A percentile compares a stretch with the other conserved stretches of the same genome.
Conservation (phyloP, 495 filamentous ascomycete genomes). For the Neurospora hispaniola region DNA sequence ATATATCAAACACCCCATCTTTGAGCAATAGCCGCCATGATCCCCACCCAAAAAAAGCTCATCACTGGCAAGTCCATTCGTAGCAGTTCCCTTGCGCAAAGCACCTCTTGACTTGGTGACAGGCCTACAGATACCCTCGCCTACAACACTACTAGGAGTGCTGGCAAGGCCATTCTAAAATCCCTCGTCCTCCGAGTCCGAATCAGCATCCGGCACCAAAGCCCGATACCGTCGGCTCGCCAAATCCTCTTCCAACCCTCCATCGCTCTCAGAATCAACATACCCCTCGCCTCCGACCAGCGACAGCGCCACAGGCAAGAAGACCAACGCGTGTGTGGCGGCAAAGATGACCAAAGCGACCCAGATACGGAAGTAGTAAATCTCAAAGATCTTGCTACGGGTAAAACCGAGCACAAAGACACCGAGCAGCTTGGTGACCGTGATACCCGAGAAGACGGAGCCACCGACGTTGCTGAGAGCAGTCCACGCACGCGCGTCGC, state of each 20-base stretch:
- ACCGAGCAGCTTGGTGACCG: constrained; percentile 85
- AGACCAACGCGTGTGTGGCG: constrained; percentile 80
- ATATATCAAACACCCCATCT: not conserved
- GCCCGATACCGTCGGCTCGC: constrained; percentile 35
- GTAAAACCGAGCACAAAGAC: constrained; percentile 92
- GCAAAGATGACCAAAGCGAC: constrained; percentile 79
- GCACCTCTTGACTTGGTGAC: not conserved
- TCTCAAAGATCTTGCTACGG: constrained; percentile 95
- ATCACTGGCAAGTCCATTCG: not conserved
- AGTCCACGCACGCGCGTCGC: constrained; percentile 80
- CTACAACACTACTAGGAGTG: not conserved
- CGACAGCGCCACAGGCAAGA: constrained; percentile 83
- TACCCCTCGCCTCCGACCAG: constrained; percentile 83
- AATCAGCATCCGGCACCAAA: constrained; percentile 28
- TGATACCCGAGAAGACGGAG: constrained; percentile 92
- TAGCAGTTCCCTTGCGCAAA: not conserved
- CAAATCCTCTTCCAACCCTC: constrained; percentile 79
- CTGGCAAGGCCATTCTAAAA: not conserved
- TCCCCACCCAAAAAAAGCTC: not conserved
- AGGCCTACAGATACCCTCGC: not conserved
- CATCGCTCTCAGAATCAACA: constrained; percentile 70
- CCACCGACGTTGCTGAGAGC: constrained; percentile 88
- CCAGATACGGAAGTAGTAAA: constrained; percentile 98
- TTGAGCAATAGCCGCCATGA: not conserved
- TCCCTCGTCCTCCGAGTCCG: constrained; percentile 21